phyloP scores from a whole-genome alignment of 192 early-diverging fungal genomes.

The Funneliformis geosporum region DNA sequence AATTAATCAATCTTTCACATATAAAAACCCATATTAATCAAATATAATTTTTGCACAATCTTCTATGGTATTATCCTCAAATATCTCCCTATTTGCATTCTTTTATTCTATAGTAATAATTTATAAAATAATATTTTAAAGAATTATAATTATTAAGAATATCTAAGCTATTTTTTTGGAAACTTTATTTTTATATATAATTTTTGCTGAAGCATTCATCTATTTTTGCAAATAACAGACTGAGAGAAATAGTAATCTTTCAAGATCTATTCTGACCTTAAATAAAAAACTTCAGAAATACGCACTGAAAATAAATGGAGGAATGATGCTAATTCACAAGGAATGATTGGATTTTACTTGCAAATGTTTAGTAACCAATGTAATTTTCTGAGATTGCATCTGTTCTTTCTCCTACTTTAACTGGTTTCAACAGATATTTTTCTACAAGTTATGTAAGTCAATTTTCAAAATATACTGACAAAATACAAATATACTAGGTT shows the following conservation, averaged over 20 bases:
- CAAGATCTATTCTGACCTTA: background rate
- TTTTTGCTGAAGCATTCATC: background rate
- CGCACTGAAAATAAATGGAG: background rate
- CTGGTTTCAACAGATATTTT: background rate
- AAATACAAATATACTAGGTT: background rate
- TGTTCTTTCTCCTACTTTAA: too few species aligned
- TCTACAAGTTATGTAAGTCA: conserved; percentile 1
- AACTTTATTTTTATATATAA: background rate
- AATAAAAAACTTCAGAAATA: background rate
- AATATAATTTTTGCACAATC: too few species aligned
- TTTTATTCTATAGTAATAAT: too few species aligned
- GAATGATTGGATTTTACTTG: background rate
- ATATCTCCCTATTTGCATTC: too few species aligned
- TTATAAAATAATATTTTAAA: too few species aligned
- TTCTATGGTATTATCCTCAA: too few species aligned
- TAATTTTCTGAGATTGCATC: too few species aligned
- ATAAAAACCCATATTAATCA: too few species aligned
- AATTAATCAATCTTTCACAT: too few species aligned
- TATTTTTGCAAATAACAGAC: background rate
- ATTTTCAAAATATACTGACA: background rate
- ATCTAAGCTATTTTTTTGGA: background rate
- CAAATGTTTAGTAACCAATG: too few species aligned
- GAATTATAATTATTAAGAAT: too few species aligned
- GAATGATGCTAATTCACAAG: background rate
- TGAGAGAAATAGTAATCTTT: background rate